Conservation (phyloP, 2,329 filamentous ascomycete genomes). For the Penicillium sp. region DNA sequence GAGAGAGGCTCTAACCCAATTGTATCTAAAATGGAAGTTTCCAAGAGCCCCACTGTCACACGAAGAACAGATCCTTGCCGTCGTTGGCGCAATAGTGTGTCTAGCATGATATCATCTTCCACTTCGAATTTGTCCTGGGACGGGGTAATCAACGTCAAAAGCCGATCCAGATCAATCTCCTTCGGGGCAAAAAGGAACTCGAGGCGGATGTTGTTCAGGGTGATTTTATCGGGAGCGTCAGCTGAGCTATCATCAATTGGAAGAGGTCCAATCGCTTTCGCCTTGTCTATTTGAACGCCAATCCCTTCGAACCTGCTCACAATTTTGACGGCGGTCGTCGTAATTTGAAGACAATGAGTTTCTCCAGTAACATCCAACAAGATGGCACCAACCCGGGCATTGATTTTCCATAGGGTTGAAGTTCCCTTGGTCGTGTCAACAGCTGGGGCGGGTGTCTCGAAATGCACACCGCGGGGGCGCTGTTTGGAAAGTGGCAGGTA, state of each 20-base stretch:
- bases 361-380: slow-evolving; percentile 74
- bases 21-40: slow-evolving; percentile 61
- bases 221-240: slow-evolving; percentile 59
- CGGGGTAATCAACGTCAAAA: slow-evolving; percentile 83
- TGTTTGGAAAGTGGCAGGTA: slow-evolving; percentile 32
- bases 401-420: slow-evolving; percentile 58
- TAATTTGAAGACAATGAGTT: slow-evolving; percentile 69
- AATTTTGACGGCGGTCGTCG: slow-evolving; percentile 78
- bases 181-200: slow-evolving; percentile 72
- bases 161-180: slow-evolving; percentile 74
- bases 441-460: slow-evolving; percentile 48
- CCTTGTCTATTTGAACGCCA: slow-evolving; percentile 69
- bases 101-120: slow-evolving; percentile 91
- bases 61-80: slow-evolving; percentile 81
- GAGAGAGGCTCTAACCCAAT: slow-evolving; percentile 66
- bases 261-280: slow-evolving; percentile 72
- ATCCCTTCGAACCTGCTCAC: slow-evolving; percentile 71
- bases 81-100: slow-evolving; percentile 82
- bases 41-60: slow-evolving; percentile 63
- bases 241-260: slow-evolving; percentile 44
- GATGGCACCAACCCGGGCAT: slow-evolving; percentile 73
- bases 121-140: slow-evolving; percentile 86
- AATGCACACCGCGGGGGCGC: slow-evolving; percentile 54
- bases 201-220: slow-evolving; percentile 65
- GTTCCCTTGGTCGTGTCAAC: slow-evolving; percentile 14